Base-by-base conservation (phyloP, 345 rosid species). In the Syzygium aromaticum region DNA sequence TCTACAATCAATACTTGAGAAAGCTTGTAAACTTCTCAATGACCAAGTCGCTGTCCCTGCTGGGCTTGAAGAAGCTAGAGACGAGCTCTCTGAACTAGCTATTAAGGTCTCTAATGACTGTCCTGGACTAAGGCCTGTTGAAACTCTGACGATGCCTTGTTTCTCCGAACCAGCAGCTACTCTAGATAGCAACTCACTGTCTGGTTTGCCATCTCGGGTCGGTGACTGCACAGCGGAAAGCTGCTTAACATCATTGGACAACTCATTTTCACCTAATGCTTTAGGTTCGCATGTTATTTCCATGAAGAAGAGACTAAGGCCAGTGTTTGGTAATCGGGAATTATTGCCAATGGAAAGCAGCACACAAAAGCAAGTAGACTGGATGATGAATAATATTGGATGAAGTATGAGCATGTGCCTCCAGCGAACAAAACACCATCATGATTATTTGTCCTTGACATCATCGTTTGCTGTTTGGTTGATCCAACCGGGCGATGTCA, bases 81-180 rank as follows among this genome's bases (percentile, higher is more conserved):
- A 94, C 90, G 98, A 94, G 91, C 95, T 96, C 84, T 97, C 98
- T 12, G 99, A 94, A 88, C 90, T 95, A 25, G 98, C 99, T 84
- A 94, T 94, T 90, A 94, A 94, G 88, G 96, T 93, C 82, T 91
- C 96, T 61, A 93, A 87, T 77, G 94, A 91, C 51, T 93, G 92
- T 83, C 95, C 94, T 85, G 94, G 91, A 86, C 25, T 2, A 73
- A 91, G 90, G 63, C 90, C 87, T 86, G 92, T 90, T 1, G 94
- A 94, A 56, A 90, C 89, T 91, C 86, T 91, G 59, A 94, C 89
- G 73, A 89, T 94, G 89, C 92, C 95, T 23, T 90, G 64, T 49
- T 87, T 93, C 53, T 90, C 95, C 3, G 99, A 95, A 91, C 93
- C 96, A 61, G 96, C 94, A 27, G 94, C 92, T 9, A 96, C 93